Base-by-base conservation (phyloP, 2,329 filamentous ascomycete genomes). In the Monosporascus ibericus region DNA sequence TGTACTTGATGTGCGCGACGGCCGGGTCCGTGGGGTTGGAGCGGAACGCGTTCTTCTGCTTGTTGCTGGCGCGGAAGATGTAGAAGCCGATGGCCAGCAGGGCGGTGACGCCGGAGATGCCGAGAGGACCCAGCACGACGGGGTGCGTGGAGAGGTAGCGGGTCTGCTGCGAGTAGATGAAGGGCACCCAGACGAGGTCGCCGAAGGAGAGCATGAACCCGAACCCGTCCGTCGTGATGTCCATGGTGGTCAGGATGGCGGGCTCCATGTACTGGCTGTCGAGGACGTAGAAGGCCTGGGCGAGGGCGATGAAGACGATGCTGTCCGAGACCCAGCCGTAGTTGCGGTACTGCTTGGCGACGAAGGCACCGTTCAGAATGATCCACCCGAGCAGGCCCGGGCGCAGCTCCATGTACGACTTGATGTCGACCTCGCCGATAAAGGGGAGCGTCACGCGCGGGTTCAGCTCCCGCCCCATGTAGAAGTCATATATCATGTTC, bases 121-220 rank as follows among this genome's bases (percentile, higher is more conserved):
- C 88, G 15, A 75, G 63, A 37, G 81, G 74, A 1, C 91, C 91
- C 6, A 97, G 84, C n/a, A 85, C 78, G 15, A 91, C 75, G 0
- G 92, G 92, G 70, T 95, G 87, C 11, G 87, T 79, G 1, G 91
- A 81, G 6, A 97, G 83, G 69, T 96, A 97, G 44, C 89, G 85
- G 7, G 87, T 84, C 70, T 95, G 92, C 37, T 90, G 76, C 18
- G 84, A 88, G 77, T 96, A 97, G 53, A 90, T 78, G 68, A 95
- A 95, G 0, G 92, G 92, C 2, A 96, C 81, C 92, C 92, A 97
- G 56, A 88, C 88, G 6, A 96, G 78, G 64, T 97, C 92, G 52
- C 91, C 92, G 67, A 96, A 96, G 2, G 89, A 78, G 36, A 97
- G 79, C 92, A 97, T 97, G 75, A 90, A 90, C 50, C 92, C 92